Evolutionary conservation across 1,139 yeast species (phyloP).

Genomic region (Candida dubliniensis): DNA sequence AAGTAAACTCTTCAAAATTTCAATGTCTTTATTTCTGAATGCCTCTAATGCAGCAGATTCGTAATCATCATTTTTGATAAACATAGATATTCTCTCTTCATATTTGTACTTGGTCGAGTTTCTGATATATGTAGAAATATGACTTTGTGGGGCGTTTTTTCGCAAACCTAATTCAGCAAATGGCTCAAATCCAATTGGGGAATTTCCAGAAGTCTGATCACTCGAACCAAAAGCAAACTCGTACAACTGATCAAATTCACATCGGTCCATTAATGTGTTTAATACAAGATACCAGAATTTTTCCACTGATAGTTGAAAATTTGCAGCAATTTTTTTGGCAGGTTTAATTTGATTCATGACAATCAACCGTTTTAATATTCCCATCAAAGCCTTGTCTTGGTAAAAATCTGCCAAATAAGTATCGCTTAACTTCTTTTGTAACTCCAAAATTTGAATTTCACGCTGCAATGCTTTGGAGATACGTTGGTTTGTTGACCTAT

Average conservation of each 20-base stretch:
- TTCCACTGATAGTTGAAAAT: slow-evolving; percentile 61
- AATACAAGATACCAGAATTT: slow-evolving; percentile 67
- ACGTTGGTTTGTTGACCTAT: slow-evolving; percentile 19
- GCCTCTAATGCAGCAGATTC: slow-evolving; percentile 64
- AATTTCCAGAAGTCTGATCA: slow-evolving; percentile 37
- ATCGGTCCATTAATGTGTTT: slow-evolving; percentile 48
- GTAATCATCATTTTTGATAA: slow-evolving; percentile 53
- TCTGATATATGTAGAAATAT: slow-evolving; percentile 36
- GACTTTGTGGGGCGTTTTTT: slow-evolving; percentile 47
- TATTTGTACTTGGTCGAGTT: slow-evolving; percentile 34
- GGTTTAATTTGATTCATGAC: slow-evolving; percentile 57
- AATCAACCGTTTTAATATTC: slow-evolving; percentile 56
- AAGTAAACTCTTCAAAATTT: slow-evolving; percentile 14
- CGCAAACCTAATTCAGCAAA: slow-evolving; percentile 56
- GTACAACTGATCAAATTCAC: slow-evolving; percentile 64
- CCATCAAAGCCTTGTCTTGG: slow-evolving; percentile 50
- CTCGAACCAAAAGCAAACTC: slow-evolving; percentile 38
- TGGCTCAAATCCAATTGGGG: slow-evolving; percentile 75
- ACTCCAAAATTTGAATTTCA: slow-evolving; percentile 50
- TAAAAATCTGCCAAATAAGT: slow-evolving; percentile 53
- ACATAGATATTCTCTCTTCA: slow-evolving; percentile 49
- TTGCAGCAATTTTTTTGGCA: slow-evolving; percentile 57
- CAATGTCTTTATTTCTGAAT: slow-evolving; percentile 51
- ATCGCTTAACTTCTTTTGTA: slow-evolving; percentile 53
- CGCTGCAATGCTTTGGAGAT: slow-evolving; percentile 40